Base-by-base conservation (phyloP, 2,329 filamentous ascomycete species). In the Huntiella savannae region DNA sequence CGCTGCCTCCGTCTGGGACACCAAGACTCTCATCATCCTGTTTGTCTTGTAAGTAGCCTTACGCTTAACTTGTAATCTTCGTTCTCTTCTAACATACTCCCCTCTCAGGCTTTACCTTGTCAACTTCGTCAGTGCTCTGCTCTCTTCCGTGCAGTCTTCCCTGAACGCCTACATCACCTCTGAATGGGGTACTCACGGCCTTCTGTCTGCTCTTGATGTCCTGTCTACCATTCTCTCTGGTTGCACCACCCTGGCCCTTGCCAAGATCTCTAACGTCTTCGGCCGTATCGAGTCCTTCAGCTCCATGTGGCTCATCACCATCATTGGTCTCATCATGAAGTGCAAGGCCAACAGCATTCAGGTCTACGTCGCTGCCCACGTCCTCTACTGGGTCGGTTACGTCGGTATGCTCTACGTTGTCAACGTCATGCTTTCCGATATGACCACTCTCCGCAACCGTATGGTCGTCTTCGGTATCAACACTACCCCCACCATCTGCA, bases 151-250 rank as follows among this genome's bases (percentile, higher is more conserved):
- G 46, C 58, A 64, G 42, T 53, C 64, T 43, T 69, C 72, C 33
- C 62, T 82, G 41, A 68, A 70, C 12, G 69, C 74, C 33, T 82
- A 77, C 59, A 73, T 79, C 28, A 81, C 77, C 1, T 80, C 75
- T 49, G 66, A 70, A 2, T 82, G 81, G 55, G 63, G 64, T 35
- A 65, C 68, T 42, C 79, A 82, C 55, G 77, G 77, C 10, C 64
- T 82, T 33, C 65, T 82, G n/a, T 72, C 75, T 3, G 78, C 75
- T 0, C 71, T 79, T 38, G 63, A 71, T 43, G 75, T 82, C 19
- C 68, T 81, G 11, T 72, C 78, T 45, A 58, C 58, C 43, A 58
- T 65, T 38, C 56, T 67, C 10, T 58, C 59, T 39, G 62, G 60
- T 37, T 59, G 62, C 13, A 59, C 58, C 45, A 57, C 58, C 34